Base-by-base conservation (phyloP, 2,329 filamentous ascomycete species). In the Aspergillus sergii region DNA sequence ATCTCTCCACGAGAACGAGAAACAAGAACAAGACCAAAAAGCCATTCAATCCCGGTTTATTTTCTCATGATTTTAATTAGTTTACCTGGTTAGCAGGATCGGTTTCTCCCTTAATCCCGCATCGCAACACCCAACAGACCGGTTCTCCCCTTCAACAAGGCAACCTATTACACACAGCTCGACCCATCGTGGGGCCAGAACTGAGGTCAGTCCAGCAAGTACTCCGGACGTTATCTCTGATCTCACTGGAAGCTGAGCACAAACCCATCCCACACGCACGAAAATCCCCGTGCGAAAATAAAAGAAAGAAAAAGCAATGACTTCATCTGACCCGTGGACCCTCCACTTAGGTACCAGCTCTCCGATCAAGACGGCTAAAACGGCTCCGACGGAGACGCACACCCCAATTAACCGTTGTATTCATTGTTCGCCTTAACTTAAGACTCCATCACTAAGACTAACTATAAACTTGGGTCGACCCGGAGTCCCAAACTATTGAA, bases 31-130 rank as follows among this genome's bases (percentile, higher is more conserved):
- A 23, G 41, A 21, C 34, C 34, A 19, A 43, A 43, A 11, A 21
- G 41, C 41, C 41, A 21, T 48, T 23, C 14, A 26, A 50, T 50
- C 28, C 51, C 51, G 51, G n/a, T 54, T 54, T 54, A 54, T 54
- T 54, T 36, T 54, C 51, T 36, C 51, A 28, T 30, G 12, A 48
- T n/a, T 30, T 19, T 2, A 19, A 26, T 9, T 48, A 48, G 45
- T 23, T 19, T 48, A n/a, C 45, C 10, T n/a, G 16, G 16, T 41
- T 19, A 41, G 8, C 39, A 41, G 19, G 39, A 41, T 41, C 8
- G 39, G 16, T n/a, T 19, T 41, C 43, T 46, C 43, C 21, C 43
- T 50, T 30, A 50, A 50, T 50, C 26, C 46, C 46, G 26, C 46
- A 50, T 32, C 8, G 3, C 46, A 48, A 50, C 43, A 23, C n/a